Evolutionary conservation across 495 filamentous ascomycete species (phyloP).

Genomic region (Trichoderma gamsii): DNA sequence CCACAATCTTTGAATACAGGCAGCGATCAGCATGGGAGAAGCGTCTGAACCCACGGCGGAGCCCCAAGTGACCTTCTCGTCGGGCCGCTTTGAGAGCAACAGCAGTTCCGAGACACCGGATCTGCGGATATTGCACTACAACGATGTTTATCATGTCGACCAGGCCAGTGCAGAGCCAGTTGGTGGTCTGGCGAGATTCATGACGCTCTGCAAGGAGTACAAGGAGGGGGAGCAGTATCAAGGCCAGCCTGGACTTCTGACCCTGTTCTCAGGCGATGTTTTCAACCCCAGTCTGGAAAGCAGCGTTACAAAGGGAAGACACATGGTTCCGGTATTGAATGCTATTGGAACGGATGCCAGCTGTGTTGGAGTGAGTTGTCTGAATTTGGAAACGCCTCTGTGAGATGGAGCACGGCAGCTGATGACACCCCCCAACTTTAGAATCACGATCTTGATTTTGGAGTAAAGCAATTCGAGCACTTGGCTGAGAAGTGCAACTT

Average conservation of each 20-base stretch:
- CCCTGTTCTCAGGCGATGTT: conserved; percentile 85
- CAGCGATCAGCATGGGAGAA: background rate
- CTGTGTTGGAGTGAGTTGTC: conserved; percentile 63
- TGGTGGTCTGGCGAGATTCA: conserved; percentile 73
- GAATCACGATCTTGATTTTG: conserved; percentile 94
- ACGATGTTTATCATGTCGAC: conserved; percentile 88
- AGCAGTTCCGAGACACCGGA: conserved; percentile 42
- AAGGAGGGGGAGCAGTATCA: conserved; percentile 50
- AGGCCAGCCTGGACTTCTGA: conserved; percentile 59
- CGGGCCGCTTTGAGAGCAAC: background rate
- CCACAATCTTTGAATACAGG: background rate
- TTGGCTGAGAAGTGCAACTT: conserved; percentile 70
- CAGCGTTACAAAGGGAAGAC: conserved; percentile 74
- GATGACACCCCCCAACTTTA: conserved; percentile 16
- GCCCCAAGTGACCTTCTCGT: conserved; percentile 1
- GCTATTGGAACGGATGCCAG: conserved; percentile 67
- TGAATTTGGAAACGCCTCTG: background rate
- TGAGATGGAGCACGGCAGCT: conserved; percentile 1
- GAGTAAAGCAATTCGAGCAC: conserved; percentile 70
- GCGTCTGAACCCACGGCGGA: background rate
- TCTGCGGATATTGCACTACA: conserved; percentile 79
- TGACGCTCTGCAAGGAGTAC: conserved; percentile 71
- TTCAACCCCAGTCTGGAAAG: conserved; percentile 88
- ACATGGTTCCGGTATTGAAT: conserved; percentile 89
- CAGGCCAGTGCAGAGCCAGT: conserved; percentile 67